Base-by-base conservation (phyloP, 805 yeast species). In the Candida golubevii region DNA sequence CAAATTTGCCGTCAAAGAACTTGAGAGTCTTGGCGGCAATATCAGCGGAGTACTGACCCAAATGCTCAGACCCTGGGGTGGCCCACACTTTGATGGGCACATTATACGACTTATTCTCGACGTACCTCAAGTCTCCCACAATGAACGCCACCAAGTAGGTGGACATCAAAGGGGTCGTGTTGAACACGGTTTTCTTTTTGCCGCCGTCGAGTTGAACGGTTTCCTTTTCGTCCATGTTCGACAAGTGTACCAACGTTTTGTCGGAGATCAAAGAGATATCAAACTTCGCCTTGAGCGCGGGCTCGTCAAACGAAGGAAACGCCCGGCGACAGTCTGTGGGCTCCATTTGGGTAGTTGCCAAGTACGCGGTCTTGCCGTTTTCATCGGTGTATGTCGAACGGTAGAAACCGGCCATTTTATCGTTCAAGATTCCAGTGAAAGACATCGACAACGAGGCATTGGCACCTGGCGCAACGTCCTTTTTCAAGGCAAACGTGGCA, bases 311-410 rank as follows among this genome's bases (percentile, higher is more conserved):
- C 59, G 85, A 85, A 30, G 95, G 95, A 74, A 86, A 86, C 8
- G 93, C 93, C 57, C 88, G 77, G 57, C 95, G 80, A 55, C 91
- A 87, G 60, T 86, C 93, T 15, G 91, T 83, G 23, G 95, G 82
- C 67, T 86, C 95, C 79, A 86, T 82, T 66, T 86, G 95, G 36
- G 95, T 85, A 37, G 90, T 82, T 36, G 88, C 87, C 75, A 85
- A 73, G 62, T 83, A 82, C 58, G 81, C 82, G 33, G 80, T 80
- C 47, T 73, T 71, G 18, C 88, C 85, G 50, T 83, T 74, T 47
- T 74, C 72, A 50, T 72, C 73, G 18, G 42, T 39, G 62, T 85
- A 85, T 35, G 79, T 67, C 14, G 88, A 82, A 56, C 86, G 75
- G 71, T 85, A 85, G 67, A 85, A 85, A 38, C 91, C 91, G 43